A percentile compares a stretch with the other conserved stretches of the same genome.
Conservation (phyloP, 164 flowering plant species). For the Sextonia rubra region DNA sequence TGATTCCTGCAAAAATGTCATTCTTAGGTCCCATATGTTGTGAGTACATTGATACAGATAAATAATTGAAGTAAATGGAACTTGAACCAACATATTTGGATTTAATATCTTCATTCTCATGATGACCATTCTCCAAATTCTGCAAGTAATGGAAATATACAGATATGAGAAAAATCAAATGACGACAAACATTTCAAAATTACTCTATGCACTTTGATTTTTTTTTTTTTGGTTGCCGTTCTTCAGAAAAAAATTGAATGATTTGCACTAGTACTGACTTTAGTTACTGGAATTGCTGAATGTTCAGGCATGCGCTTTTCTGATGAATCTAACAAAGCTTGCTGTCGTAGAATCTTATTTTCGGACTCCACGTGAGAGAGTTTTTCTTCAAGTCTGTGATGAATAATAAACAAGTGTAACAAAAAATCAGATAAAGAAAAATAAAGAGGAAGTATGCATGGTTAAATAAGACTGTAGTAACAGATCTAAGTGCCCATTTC, state of each 20-base stretch:
- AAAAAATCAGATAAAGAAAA: too few species aligned
- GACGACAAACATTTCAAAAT: not conserved
- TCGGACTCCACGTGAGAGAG: conserved; percentile 75
- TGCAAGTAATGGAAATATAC: conserved; percentile 27
- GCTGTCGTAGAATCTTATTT: conserved; percentile 73
- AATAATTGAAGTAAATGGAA: not conserved
- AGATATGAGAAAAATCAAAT: not conserved
- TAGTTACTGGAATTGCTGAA: conserved; percentile 29
- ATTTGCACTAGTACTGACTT: conserved; percentile 25
- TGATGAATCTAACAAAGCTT: conserved; percentile 49
- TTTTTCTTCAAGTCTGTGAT: conserved; percentile 76
- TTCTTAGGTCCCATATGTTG: not conserved
- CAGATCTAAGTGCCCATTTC: too few species aligned
- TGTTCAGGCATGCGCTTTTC: conserved; percentile 42
- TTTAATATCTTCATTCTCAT: conserved; percentile 38
- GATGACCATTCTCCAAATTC: conserved; percentile 77
- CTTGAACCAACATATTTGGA: conserved; percentile 31
- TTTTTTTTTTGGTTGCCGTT: not conserved
- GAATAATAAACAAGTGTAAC: not conserved
- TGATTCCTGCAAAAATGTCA: conserved; percentile 46
- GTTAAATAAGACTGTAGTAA: too few species aligned
- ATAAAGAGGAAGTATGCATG: too few species aligned
- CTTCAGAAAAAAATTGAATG: not conserved
- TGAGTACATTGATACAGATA: not conserved
- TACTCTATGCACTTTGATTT: too few species aligned